Evolutionary conservation across 2,329 filamentous ascomycete genomes (phyloP).

Genomic region (Ophiostoma ips): DNA sequence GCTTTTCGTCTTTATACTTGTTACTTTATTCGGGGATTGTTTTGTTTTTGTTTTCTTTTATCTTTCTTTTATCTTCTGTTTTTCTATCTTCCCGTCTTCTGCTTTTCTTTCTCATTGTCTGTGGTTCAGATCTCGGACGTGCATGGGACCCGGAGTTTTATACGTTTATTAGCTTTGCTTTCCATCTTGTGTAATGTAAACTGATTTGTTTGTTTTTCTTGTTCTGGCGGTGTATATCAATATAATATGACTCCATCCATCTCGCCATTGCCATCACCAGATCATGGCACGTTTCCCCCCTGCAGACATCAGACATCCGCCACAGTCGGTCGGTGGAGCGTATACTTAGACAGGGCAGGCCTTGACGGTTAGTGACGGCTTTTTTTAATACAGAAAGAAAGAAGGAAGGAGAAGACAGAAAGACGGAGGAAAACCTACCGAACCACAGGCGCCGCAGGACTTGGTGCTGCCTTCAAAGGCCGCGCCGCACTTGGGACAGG

Average conservation of each 20-base stretch:
- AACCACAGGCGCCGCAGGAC: slow-evolving; percentile 42
- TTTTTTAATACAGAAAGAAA: not conserved
- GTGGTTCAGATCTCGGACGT: slow-evolving; percentile 2
- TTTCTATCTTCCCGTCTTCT: not conserved
- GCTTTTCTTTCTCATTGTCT: not conserved
- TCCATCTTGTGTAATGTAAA: not conserved
- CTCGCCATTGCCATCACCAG: too few species aligned
- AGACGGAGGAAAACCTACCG: slow-evolving; percentile 27
- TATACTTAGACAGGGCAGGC: not conserved
- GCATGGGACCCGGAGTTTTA: slow-evolving; percentile 5
- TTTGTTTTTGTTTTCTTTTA: not conserved
- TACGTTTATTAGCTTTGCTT: not conserved
- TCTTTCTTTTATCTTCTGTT: not conserved
- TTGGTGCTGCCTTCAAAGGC: slow-evolving; percentile 31
- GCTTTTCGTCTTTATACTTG: too few species aligned
- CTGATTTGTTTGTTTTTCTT: not conserved
- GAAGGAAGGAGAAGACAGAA: not conserved
- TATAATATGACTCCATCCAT: too few species aligned
- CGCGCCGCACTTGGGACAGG: slow-evolving; percentile 45
- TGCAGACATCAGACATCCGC: too few species aligned
- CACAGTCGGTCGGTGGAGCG: too few species aligned
- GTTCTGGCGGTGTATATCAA: not conserved
- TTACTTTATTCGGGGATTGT: too few species aligned
- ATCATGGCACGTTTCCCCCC: too few species aligned
- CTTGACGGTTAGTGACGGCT: not conserved